Evolutionary conservation across 805 yeast species (phyloP), one percentile per base, ranked within the genome.

Genomic region (Wickerhamiella siamensis): DNA sequence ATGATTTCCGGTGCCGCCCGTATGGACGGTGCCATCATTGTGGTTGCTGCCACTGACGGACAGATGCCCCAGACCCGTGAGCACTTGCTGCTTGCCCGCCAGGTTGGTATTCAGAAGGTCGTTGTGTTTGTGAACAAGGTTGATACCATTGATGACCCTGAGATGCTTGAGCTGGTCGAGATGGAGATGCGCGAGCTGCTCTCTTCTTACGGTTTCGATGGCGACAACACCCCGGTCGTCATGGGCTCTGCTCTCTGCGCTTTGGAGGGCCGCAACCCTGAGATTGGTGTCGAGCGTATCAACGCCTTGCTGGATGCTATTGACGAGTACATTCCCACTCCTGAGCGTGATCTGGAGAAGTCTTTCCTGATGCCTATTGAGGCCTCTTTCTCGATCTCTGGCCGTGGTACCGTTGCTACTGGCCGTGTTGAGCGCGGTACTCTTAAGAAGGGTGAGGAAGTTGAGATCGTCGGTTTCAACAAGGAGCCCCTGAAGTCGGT

Each of bases 21-120:
- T 66, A 87, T 87, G 96, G 97, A 88, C 66, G 96, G 97, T 73
- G 97, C 96, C 53, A 87, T 88, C 57, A 88, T 88, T 69, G 97
- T 88, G 48, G 97, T 91, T 65, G 98, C 97, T 59, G 98, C 98
- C 50, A 72, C 95, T 44, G 98, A 91, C 61, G 98, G 98, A 60
- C 95, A 86, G 70, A 91, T 88, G 97, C 97, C 96, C 61, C 98
- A 91, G 72, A 91, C 98, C 55, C 83, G 97, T 72, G 98, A 91
- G 72, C 98, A 91, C 71, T 74, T 91, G 70, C 71, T 91, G 66
- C 78, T 91, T 60, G 98, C 98, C 51, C 84, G 97, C 74, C 98
- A 91, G 72, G 97, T 91, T 63, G 98, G 98, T 75, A 95, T 91
- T 53, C 94, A 88, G 70, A 76, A 86, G 69, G 75, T 91, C 61